These are phyloP conservation scores for Phytophthora ramorum DNA, from an alignment of 352 stramenopile species.

Conservation along the genomic window DNA sequence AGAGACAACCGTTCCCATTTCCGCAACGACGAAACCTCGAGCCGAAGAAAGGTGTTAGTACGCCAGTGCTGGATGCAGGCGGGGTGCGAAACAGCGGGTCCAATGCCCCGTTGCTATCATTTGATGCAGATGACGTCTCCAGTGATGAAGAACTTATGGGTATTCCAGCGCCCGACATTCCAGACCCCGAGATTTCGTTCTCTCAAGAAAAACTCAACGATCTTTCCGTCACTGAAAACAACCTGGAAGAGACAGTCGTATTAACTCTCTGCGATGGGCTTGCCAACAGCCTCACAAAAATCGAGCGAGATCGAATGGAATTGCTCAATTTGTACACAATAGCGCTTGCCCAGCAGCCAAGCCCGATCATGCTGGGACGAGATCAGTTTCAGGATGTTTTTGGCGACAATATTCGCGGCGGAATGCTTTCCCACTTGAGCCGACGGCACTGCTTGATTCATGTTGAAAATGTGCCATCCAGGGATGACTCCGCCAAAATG, in stretches of 20 bases:
- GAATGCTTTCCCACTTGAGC: slow-evolving; percentile 63
- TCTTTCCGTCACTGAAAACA: slow-evolving; percentile 68
- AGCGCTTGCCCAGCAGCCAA: slow-evolving; percentile 35
- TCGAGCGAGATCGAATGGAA: slow-evolving; percentile 56
- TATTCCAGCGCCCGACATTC: slow-evolving; percentile 41
- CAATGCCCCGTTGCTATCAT: slow-evolving; percentile 18
- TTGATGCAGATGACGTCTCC: slow-evolving; percentile 40
- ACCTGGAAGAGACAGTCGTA: slow-evolving; percentile 31
- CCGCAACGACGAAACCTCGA: slow-evolving; percentile 23
- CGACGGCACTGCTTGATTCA: slow-evolving; percentile 72
- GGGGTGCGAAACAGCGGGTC: slow-evolving; percentile 7
- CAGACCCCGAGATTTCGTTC: slow-evolving; percentile 64
- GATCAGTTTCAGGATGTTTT: slow-evolving; percentile 76
- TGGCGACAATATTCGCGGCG: slow-evolving; percentile 67
- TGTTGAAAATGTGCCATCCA: slow-evolving; percentile 40
- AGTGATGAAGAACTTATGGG: slow-evolving; percentile 70
- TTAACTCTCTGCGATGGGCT: slow-evolving; percentile 55
- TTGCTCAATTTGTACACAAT: slow-evolving; percentile 58
- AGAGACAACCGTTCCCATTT: slow-evolving; percentile 31
- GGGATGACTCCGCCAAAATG: slow-evolving; percentile 32
- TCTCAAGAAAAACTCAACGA: slow-evolving; percentile 76
- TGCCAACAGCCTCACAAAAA: slow-evolving; percentile 45
- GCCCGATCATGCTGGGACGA: slow-evolving; percentile 45
- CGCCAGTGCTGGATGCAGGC: slow-evolving; percentile 25
- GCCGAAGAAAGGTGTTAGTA: slow-evolving; percentile 22